A percentile compares a stretch with the other conserved stretches of the same genome.
phyloP scores from a whole-genome alignment of 164 flowering plant genomes.

The Tetracentron sinense region DNA sequence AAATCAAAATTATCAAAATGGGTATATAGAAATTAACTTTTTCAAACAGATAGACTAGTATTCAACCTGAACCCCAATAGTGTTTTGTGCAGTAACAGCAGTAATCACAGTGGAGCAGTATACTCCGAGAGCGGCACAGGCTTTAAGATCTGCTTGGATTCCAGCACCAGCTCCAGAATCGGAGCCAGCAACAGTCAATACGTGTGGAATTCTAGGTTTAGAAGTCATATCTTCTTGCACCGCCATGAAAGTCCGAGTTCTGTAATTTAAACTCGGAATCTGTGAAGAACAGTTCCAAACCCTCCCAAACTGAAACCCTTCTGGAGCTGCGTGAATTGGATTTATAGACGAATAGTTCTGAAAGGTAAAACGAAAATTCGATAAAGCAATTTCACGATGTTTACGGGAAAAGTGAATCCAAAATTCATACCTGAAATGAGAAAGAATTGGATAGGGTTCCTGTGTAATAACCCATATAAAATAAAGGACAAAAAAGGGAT shows the following conservation, averaged over 20 bases:
- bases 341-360: not conserved
- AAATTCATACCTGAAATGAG: too few relatives aligned
- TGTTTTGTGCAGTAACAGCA: constrained; percentile 93
- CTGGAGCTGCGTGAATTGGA: not conserved
- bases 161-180: constrained; percentile 99
- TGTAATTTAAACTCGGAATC: not conserved
- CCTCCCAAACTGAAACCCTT: not conserved
- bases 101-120: constrained; percentile 94
- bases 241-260: constrained; percentile 14
- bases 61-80: constrained; percentile 87
- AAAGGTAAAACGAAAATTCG: not conserved
- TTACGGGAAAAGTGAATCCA: too few relatives aligned
- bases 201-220: constrained; percentile 51
- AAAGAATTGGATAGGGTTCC: too few relatives aligned
- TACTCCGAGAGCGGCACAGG: constrained; percentile 85
- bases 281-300: not conserved
- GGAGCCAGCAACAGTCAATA: constrained; percentile 87
- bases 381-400: not conserved
- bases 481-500: too few relatives aligned
- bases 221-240: constrained; percentile 20
- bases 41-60: not conserved
- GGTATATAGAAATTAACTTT: not conserved
- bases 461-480: too few relatives aligned
- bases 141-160: constrained; percentile 91
- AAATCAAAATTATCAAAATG: not conserved